These are phyloP conservation scores for Brachypodium distachyon DNA, from an alignment of 202 grass and related monocot species.

Conservation along the genomic window DNA sequence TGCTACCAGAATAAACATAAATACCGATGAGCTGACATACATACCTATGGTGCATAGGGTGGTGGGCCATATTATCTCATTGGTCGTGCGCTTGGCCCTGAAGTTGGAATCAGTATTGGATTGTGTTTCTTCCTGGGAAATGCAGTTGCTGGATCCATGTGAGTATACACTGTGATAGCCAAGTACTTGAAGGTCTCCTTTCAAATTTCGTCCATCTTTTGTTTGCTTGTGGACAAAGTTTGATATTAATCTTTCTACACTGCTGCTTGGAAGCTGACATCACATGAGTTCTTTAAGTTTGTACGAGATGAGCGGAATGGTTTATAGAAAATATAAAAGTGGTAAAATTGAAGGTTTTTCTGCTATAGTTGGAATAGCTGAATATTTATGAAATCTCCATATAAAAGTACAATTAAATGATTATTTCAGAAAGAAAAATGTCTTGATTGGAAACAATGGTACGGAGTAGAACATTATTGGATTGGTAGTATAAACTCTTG, in stretches of 20 bases:
- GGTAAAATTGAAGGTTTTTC: neutral
- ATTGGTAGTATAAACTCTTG: neutral
- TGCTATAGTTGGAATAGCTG: neutral
- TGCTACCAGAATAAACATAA: constrained; percentile 1
- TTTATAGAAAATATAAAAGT: constrained; percentile 11
- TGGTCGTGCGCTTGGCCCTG: constrained; percentile 93
- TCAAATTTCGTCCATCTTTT: neutral
- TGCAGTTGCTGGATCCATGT: constrained; percentile 97
- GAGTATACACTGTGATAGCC: constrained; percentile 24
- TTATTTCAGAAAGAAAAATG: neutral
- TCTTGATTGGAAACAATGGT: constrained; percentile 7
- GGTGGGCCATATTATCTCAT: constrained; percentile 99
- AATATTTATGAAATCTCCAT: neutral
- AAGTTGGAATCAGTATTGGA: constrained; percentile 99
- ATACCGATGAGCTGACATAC: neutral
- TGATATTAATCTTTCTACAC: neutral
- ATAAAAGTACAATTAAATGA: neutral
- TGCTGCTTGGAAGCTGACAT: neutral
- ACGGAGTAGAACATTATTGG: neutral
- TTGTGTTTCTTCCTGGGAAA: constrained; percentile 99
- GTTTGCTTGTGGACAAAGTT: neutral
- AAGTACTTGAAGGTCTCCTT: neutral
- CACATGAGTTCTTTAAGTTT: neutral
- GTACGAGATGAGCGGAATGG: neutral
- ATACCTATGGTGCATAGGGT: constrained; percentile 49